Conservation (phyloP, 257 asterid species). For the Solanum pennellii region DNA sequence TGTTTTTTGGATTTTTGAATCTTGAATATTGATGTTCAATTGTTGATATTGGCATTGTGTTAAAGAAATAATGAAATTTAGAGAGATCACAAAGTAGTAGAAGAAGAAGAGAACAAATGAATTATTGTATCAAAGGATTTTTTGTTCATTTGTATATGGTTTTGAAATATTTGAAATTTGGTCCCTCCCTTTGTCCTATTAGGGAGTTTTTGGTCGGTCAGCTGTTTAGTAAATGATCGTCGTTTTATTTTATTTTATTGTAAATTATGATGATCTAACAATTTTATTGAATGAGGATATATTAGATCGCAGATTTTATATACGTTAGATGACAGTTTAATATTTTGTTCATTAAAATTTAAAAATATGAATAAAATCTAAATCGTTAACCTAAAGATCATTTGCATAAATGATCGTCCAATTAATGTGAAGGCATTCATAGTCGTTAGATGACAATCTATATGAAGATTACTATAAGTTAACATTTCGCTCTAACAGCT, state of each 20-base stretch:
- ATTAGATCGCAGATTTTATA: neutral
- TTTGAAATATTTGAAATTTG: neutral
- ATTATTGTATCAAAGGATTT: neutral
- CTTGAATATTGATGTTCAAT: neutral
- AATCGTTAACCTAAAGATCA: neutral
- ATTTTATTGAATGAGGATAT: neutral
- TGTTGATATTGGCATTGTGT: neutral
- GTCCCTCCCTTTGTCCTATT: neutral
- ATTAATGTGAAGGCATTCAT: neutral
- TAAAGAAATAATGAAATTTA: neutral
- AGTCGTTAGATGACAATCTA: neutral
- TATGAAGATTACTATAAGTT: neutral
- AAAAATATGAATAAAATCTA: neutral
- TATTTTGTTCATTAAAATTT: no score
- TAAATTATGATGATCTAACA: neutral
- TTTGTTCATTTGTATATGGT: neutral
- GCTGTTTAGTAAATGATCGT: neutral
- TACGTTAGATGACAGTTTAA: neutral
- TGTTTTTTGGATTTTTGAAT: neutral
- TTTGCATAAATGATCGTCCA: neutral
- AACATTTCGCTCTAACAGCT: neutral
- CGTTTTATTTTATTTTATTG: no score
- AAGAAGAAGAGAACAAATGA: neutral
- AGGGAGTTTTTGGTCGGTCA: accelerated
- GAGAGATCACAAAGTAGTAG: neutral